Percentiles rank a stretch among this genome's conserved stretches.
Evolutionary conservation across 345 rosid genomes (phyloP).

Genomic region (Aethionema arabicum): DNA sequence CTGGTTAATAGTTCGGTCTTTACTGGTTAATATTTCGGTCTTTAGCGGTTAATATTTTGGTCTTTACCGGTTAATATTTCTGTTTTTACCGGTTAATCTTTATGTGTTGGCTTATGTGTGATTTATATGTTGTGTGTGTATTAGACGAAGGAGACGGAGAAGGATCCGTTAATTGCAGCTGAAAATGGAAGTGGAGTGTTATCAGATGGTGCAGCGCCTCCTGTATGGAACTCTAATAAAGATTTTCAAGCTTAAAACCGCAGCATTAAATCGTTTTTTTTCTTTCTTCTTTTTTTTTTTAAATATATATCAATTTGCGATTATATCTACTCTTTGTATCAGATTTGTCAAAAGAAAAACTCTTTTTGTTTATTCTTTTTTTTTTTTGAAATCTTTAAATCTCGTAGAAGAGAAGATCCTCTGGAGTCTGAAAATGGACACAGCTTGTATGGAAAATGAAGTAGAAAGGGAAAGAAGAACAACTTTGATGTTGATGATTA

Average conservation of each 20-base stretch:
- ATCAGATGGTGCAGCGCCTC: conserved; percentile 58
- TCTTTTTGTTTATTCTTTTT: conserved; percentile 27
- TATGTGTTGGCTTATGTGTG: not conserved
- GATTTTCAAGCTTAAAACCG: conserved; percentile 82
- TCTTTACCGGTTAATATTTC: not conserved
- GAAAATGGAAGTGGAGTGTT: conserved; percentile 74
- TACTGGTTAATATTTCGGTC: not conserved
- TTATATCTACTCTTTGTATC: conserved; percentile 31
- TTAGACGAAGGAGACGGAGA: conserved; percentile 80
- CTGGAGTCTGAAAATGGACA: no score
- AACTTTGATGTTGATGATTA: no score
- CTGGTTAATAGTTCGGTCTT: not conserved
- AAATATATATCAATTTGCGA: no score
- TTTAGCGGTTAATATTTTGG: not conserved
- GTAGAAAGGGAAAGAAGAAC: no score
- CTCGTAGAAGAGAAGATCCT: conserved; percentile 28
- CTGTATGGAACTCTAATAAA: conserved; percentile 87
- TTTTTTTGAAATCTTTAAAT: not conserved
- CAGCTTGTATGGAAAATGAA: no score
- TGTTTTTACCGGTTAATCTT: not conserved
- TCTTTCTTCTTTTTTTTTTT: not conserved
- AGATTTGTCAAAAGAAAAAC: conserved; percentile 23
- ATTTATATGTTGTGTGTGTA: conserved; percentile 7
- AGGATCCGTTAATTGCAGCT: conserved; percentile 68
- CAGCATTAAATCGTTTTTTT: conserved; percentile 16